phyloP scores from a whole-genome alignment of 2,329 filamentous ascomycete species.

The Trichoderma sp. region DNA sequence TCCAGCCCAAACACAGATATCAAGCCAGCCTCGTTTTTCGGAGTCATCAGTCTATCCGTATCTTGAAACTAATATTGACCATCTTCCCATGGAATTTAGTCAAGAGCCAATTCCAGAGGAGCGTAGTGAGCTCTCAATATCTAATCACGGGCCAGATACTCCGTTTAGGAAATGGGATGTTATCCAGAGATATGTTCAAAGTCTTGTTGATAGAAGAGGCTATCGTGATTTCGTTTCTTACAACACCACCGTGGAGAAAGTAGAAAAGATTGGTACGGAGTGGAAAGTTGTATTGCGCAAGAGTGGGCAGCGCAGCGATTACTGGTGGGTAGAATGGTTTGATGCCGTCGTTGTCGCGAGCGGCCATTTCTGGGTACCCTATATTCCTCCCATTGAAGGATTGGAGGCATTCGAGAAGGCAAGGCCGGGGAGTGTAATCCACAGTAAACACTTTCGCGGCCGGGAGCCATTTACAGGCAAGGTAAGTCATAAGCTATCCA shows the following conservation, averaged over 20 bases:
- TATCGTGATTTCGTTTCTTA: conserved; percentile 54
- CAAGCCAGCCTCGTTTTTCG: conserved; percentile 47
- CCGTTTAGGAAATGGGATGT: conserved; percentile 62
- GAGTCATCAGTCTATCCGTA: conserved; percentile 62
- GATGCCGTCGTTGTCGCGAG: conserved; percentile 61
- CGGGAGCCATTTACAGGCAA: conserved; percentile 45
- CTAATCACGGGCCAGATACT: conserved; percentile 52
- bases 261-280: conserved; percentile 47
- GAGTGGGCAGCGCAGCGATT: conserved; percentile 42
- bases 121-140: conserved; percentile 31
- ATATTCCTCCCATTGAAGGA: conserved; percentile 49
- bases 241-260: conserved; percentile 61
- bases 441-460: conserved; percentile 54
- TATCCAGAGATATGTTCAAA: conserved; percentile 54
- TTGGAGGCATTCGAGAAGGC: conserved; percentile 46
- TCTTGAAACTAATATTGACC: conserved; percentile 64
- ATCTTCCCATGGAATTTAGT: conserved; percentile 58
- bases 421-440: conserved; percentile 50
- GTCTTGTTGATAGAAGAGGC: conserved; percentile 50
- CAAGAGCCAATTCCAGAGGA: conserved; percentile 51
- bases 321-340: conserved; percentile 63
- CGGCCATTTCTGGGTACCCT: conserved; percentile 61
- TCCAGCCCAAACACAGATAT: conserved; percentile 45
- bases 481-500: conserved; percentile 32
- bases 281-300: conserved; percentile 52